phyloP scores from a whole-genome alignment of 805 yeast genomes.

The Wickerhamomyces silvicola region DNA sequence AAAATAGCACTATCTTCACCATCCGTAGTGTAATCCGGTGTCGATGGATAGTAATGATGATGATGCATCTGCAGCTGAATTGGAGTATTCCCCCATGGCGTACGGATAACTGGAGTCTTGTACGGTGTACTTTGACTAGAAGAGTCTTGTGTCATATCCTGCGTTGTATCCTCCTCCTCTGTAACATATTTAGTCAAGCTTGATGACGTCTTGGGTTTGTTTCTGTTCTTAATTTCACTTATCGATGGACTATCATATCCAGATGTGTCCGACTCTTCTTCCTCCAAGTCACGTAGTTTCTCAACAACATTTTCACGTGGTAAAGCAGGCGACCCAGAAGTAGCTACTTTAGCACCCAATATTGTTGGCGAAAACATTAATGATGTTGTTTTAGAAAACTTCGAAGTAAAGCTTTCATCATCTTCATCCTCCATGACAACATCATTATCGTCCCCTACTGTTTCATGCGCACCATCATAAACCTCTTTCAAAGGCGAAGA shows the following conservation, averaged over 20 bases:
- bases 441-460: constrained; percentile 2
- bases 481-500: constrained; percentile 10
- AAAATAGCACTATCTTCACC: constrained; percentile 22
- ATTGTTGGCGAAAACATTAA: constrained; percentile 18
- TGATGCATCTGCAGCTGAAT: constrained; percentile 34
- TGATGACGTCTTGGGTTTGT: constrained; percentile 12
- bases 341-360: constrained; percentile 22
- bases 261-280: constrained; percentile 2
- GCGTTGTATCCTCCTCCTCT: constrained; percentile 4
- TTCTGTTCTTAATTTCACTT: constrained; percentile 4
- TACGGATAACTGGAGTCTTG: constrained; percentile 8
- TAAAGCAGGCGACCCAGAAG: constrained; percentile 15
- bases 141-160: constrained; percentile 4
- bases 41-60: constrained; percentile 36
- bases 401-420: constrained; percentile 2
- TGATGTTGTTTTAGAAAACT: constrained; percentile 2
- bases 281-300: constrained; percentile 6
- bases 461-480: neutral
- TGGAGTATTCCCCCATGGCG: constrained; percentile 13
- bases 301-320: constrained; percentile 2
- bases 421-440: constrained; percentile 7
- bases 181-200: constrained; percentile 8
- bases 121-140: too few species aligned
- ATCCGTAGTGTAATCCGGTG: constrained; percentile 4
- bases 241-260: constrained; percentile 5